Conservation (phyloP, 1,284 basidiomycete species). For the Amylostereum areolatum region DNA sequence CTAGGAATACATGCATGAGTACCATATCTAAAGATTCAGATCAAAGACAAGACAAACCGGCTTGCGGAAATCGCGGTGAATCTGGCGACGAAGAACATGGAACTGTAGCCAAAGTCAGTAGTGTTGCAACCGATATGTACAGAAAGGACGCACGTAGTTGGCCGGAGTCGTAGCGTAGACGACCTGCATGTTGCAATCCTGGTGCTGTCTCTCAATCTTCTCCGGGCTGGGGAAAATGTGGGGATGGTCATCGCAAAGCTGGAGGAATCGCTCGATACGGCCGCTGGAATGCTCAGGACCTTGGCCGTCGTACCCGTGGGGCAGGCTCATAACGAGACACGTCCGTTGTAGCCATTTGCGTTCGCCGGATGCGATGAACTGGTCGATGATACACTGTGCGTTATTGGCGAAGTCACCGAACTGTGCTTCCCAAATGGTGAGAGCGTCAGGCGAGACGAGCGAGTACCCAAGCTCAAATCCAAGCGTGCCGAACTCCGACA, state of each 20-base stretch:
- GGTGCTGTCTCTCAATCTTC: conserved; percentile 93
- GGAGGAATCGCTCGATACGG: conserved; percentile 94
- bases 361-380: conserved; percentile 97
- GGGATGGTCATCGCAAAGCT: conserved; percentile 97
- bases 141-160: conserved; percentile 63
- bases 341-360: conserved; percentile 97
- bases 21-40: neutral
- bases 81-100: conserved; percentile 93
- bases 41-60: conserved; percentile 46
- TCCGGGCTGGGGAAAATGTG: conserved; percentile 84
- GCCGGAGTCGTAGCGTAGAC: conserved; percentile 95
- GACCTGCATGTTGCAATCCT: conserved; percentile 99
- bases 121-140: conserved; percentile 1
- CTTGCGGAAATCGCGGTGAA: conserved; percentile 95
- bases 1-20: conserved; percentile 25
- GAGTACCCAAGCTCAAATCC: conserved; percentile 99
- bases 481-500: conserved; percentile 93
- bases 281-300: conserved; percentile 98
- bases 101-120: conserved; percentile 42
- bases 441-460: conserved; percentile 88
- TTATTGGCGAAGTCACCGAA: conserved; percentile 99
- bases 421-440: conserved; percentile 99
- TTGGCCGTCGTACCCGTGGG: conserved; percentile 98
- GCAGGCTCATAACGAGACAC: conserved; percentile 88
- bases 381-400: conserved; percentile 97